Percentiles rank a stretch among this genome's conserved stretches.
Evolutionary conservation across 345 rosid species (phyloP).

Genomic region (Melaleuca alternifolia): DNA sequence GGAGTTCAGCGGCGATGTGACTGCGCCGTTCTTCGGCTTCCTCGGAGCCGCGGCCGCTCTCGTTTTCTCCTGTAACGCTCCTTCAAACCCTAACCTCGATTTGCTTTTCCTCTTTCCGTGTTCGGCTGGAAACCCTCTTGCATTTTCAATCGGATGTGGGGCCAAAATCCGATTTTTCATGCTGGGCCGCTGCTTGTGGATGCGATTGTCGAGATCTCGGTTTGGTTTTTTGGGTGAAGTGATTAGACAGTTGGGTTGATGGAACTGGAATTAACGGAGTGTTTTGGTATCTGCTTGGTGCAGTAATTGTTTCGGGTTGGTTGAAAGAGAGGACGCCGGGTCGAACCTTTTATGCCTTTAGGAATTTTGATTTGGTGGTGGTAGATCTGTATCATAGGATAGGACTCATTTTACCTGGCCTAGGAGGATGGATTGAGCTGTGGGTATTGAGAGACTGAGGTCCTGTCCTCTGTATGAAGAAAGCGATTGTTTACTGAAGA

Average conservation of each 20-base stretch:
- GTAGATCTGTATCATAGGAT: background rate
- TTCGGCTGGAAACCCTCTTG: background rate
- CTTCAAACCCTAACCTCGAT: background rate
- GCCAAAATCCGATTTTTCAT: background rate
- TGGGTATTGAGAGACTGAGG: background rate
- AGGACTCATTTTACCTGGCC: background rate
- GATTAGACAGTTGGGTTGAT: background rate
- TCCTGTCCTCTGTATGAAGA: background rate
- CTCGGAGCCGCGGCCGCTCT: slow-evolving; percentile 45
- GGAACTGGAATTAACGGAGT: background rate
- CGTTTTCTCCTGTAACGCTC: slow-evolving; percentile 32
- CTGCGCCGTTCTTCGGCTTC: slow-evolving; percentile 42
- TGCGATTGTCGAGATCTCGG: background rate
- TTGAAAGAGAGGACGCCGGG: background rate
- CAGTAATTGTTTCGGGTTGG: too few species aligned
- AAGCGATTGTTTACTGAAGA: background rate
- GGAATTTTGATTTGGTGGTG: background rate
- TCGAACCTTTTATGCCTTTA: background rate
- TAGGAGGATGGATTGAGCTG: background rate
- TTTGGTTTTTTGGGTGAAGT: background rate
- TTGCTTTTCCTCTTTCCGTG: background rate
- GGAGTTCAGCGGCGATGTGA: slow-evolving; percentile 34
- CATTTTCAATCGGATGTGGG: too few species aligned
- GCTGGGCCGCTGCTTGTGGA: background rate
- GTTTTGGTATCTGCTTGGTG: background rate